phyloP scores from a whole-genome alignment of 176 grass and related monocot species.

The Alopecurus myosuroides region DNA sequence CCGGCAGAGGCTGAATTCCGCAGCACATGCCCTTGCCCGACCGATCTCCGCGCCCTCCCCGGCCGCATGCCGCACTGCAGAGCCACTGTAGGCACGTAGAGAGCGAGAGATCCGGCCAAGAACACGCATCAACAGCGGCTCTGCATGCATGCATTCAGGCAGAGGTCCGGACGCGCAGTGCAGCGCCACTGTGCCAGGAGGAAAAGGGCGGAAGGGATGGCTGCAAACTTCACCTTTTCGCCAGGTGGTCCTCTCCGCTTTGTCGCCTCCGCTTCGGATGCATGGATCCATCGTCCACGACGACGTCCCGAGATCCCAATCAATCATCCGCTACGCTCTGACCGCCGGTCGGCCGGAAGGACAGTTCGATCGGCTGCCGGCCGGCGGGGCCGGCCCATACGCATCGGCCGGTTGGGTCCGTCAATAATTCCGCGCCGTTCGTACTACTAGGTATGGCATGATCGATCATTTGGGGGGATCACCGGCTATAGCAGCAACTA shows the following conservation, averaged over 20 bases:
- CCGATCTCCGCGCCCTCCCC: background rate
- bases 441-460: background rate
- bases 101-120: background rate
- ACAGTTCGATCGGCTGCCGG: background rate
- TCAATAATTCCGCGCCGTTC: slow-evolving; percentile 22
- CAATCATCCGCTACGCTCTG: background rate
- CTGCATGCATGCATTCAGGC: background rate
- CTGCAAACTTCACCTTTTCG: slow-evolving; percentile 28
- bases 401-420: background rate
- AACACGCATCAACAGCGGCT: background rate
- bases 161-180: background rate
- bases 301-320: background rate
- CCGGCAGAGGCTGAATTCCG: background rate
- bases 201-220: background rate
- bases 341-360: background rate
- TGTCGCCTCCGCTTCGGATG: background rate
- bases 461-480: background rate
- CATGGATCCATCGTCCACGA: background rate
- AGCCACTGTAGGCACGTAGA: background rate
- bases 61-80: background rate
- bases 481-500: background rate
- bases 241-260: slow-evolving; percentile 25
- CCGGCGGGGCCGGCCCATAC: background rate
- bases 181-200: background rate
- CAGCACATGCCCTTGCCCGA: background rate